phyloP scores from a whole-genome alignment of 441 rosid genomes.

The Erysimum pusillum region DNA sequence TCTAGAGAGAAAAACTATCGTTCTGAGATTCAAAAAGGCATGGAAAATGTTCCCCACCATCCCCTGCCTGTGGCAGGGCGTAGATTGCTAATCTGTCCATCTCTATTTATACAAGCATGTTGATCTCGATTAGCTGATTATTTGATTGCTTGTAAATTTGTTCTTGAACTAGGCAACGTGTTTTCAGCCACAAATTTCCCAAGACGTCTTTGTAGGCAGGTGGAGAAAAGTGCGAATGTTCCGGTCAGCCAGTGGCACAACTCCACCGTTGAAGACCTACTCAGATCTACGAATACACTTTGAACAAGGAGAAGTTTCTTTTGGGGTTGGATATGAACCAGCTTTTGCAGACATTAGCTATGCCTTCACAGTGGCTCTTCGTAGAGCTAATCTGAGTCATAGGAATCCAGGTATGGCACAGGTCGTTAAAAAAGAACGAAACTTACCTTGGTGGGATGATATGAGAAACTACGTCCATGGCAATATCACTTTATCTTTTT shows the following conservation, averaged over 20 bases:
- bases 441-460: constrained; percentile 99
- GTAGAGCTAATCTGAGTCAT: constrained; percentile 93
- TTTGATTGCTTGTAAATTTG: constrained; percentile 39
- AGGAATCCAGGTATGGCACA: constrained; percentile 68
- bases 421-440: constrained; percentile 87
- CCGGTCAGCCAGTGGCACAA: constrained; percentile 97
- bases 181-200: constrained; percentile 95
- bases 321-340: constrained; percentile 99
- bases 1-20: background rate
- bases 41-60: background rate
- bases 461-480: constrained; percentile 97
- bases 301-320: constrained; percentile 82
- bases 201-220: constrained; percentile 93
- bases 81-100: background rate
- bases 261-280: constrained; percentile 96
- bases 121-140: constrained; percentile 15
- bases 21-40: background rate
- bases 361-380: constrained; percentile 98
- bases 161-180: constrained; percentile 81
- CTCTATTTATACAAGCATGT: background rate
- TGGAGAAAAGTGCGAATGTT: constrained; percentile 98
- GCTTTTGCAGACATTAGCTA: constrained; percentile 93
- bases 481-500: constrained; percentile 68
- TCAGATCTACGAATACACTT: constrained; percentile 82
- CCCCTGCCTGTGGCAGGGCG: background rate